Percentiles rank a stretch among this genome's conserved stretches.
Conservation (phyloP, 106 monocot species). For the Apostasia shenzhenica region DNA sequence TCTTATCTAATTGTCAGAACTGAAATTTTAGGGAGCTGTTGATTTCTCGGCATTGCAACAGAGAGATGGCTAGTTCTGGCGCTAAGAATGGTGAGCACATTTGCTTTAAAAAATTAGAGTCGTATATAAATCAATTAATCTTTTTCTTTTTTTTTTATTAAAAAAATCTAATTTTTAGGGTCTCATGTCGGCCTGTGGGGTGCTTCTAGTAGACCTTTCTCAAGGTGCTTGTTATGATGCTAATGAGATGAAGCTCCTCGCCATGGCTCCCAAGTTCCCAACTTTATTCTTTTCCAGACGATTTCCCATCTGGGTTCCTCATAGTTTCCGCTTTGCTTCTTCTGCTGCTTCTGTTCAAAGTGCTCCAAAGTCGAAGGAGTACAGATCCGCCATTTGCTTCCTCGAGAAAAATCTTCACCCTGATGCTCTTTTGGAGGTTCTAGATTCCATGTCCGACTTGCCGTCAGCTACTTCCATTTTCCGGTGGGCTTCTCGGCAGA, state of each 20-base stretch:
- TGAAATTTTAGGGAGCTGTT: too few species aligned
- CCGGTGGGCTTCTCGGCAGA: slow-evolving; percentile 33
- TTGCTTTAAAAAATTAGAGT: too few species aligned
- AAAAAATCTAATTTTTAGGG: too few species aligned
- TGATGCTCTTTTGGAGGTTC: slow-evolving; percentile 11
- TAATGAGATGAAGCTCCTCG: background rate
- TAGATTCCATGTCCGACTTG: slow-evolving; percentile 22
- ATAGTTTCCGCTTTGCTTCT: background rate
- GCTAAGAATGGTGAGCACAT: too few species aligned
- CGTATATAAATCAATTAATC: too few species aligned
- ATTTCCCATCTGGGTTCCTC: background rate
- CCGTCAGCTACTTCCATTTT: slow-evolving; percentile 16
- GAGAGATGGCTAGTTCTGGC: too few species aligned
- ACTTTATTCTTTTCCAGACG: slow-evolving; percentile 4
- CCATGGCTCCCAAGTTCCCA: slow-evolving; percentile 3
- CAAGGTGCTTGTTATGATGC: background rate
- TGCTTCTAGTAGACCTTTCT: too few species aligned
- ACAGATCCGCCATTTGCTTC: slow-evolving; percentile 8
- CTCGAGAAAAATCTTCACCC: slow-evolving; percentile 30
- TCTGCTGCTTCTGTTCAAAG: background rate
- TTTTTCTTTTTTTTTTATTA: too few species aligned
- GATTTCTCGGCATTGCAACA: too few species aligned
- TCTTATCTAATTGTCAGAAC: too few species aligned
- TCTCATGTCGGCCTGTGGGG: too few species aligned
- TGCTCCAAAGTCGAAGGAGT: slow-evolving; percentile 5